A percentile compares a stretch with the other conserved stretches of the same genome.
phyloP scores from a whole-genome alignment of 331 rosid genomes.

The Erythrophleum ivorense region DNA sequence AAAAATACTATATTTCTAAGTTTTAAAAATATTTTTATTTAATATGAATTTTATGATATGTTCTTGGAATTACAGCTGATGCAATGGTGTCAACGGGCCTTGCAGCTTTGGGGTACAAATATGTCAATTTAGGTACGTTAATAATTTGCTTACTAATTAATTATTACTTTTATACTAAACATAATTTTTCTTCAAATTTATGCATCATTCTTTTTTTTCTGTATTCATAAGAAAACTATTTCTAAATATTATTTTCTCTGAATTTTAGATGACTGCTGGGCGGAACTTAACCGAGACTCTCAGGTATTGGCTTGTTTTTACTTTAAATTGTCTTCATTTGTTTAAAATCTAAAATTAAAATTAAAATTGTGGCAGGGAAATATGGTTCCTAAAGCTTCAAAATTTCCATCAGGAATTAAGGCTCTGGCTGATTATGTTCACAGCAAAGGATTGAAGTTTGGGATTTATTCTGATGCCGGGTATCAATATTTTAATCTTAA shows the following conservation, averaged over 20 bases:
- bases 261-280: constrained; percentile 84
- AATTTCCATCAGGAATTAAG: constrained; percentile 82
- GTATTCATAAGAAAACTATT: not conserved
- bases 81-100: constrained; percentile 82
- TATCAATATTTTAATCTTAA: constrained; percentile 14
- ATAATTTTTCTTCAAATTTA: too few relatives aligned
- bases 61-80: constrained; percentile 53
- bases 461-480: constrained; percentile 94
- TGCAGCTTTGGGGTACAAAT: constrained; percentile 68
- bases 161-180: not conserved
- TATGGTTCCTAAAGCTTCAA: constrained; percentile 65
- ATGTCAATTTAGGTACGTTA: constrained; percentile 63
- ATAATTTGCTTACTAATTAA: not conserved
- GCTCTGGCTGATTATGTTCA: constrained; percentile 84
- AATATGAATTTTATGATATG: not conserved
- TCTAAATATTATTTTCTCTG: not conserved
- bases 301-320: constrained; percentile 38
- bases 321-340: not conserved
- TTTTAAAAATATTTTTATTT: not conserved
- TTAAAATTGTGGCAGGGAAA: constrained; percentile 54
- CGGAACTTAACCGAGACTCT: constrained; percentile 59
- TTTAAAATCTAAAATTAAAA: not conserved
- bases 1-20: not conserved
- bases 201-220: too few relatives aligned
- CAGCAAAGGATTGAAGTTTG: constrained; percentile 68